These are phyloP conservation scores for Marchantia polymorpha DNA, from an alignment of 225 moss, liverwort and hornwort genomes.

Conservation along the genomic window DNA sequence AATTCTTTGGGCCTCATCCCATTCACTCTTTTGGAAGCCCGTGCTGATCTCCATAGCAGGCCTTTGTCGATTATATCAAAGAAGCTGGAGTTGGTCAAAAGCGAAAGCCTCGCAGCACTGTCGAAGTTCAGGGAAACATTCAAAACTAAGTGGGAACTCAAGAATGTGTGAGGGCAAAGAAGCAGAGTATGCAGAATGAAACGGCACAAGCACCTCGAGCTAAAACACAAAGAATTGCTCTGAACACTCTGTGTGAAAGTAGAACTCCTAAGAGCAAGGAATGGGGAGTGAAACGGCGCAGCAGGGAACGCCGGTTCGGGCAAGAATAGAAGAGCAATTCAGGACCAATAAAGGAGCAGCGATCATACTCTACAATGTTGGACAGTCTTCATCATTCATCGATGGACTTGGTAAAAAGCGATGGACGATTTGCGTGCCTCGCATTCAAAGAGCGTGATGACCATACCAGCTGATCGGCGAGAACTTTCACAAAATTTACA, in stretches of 20 bases:
- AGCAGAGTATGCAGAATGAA: neutral
- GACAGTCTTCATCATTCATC: neutral
- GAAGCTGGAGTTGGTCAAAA: neutral
- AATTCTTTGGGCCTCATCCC: constrained; percentile 38
- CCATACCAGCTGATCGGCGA: neutral
- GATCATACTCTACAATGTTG: neutral
- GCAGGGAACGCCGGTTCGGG: neutral
- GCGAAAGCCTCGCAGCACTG: neutral
- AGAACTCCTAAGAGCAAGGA: neutral
- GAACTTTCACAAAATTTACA: neutral
- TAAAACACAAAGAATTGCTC: neutral
- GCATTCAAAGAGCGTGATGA: neutral
- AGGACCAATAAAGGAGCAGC: neutral
- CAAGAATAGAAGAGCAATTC: neutral
- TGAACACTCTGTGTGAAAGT: neutral
- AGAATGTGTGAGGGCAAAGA: neutral
- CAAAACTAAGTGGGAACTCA: neutral
- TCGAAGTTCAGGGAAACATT: neutral
- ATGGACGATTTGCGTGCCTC: neutral
- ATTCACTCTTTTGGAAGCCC: constrained; percentile 20
- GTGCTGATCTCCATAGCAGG: constrained; percentile 1
- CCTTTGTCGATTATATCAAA: neutral
- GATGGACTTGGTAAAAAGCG: neutral
- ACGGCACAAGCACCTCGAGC: neutral
- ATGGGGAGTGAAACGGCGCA: neutral